Conservation (phyloP, 345 rosid species). For the Rhizophora apiculata region DNA sequence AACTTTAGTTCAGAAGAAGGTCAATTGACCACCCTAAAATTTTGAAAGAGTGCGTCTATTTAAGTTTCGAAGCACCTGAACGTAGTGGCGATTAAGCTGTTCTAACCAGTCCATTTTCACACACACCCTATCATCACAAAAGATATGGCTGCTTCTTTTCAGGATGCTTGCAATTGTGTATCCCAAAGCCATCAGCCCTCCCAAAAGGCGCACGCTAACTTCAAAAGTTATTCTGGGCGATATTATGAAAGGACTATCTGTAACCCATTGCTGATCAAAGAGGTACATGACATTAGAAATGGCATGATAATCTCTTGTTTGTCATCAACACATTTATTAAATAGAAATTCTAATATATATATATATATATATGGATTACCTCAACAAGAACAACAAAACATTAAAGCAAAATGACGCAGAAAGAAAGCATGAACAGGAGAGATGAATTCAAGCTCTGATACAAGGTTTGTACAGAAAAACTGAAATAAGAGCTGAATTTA, state of each 20-base stretch:
- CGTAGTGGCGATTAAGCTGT: slow-evolving; percentile 80
- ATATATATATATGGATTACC: background rate
- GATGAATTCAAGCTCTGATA: no score
- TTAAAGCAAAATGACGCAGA: background rate
- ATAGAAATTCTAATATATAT: background rate
- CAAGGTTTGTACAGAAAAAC: no score
- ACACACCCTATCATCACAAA: slow-evolving; percentile 62
- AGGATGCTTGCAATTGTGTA: slow-evolving; percentile 91
- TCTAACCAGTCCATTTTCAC: slow-evolving; percentile 97
- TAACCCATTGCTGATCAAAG: slow-evolving; percentile 89
- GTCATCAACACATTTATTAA: slow-evolving; percentile 2
- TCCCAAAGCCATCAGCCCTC: slow-evolving; percentile 97
- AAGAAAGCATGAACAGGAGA: no score
- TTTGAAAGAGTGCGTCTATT: background rate
- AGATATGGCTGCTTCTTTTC: slow-evolving; percentile 89
- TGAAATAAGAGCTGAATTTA: no score
- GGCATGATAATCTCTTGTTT: slow-evolving; percentile 1
- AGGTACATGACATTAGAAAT: slow-evolving; percentile 18
- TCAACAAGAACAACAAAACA: background rate
- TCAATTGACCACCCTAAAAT: background rate
- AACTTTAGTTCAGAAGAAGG: no score
- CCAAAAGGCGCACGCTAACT: slow-evolving; percentile 91
- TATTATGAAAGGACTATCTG: slow-evolving; percentile 90
- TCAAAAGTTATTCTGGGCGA: slow-evolving; percentile 97
- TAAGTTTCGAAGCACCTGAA: slow-evolving; percentile 55